phyloP scores from a whole-genome alignment of 2,329 filamentous ascomycete genomes.

The Ilyonectria mors-panacis region DNA sequence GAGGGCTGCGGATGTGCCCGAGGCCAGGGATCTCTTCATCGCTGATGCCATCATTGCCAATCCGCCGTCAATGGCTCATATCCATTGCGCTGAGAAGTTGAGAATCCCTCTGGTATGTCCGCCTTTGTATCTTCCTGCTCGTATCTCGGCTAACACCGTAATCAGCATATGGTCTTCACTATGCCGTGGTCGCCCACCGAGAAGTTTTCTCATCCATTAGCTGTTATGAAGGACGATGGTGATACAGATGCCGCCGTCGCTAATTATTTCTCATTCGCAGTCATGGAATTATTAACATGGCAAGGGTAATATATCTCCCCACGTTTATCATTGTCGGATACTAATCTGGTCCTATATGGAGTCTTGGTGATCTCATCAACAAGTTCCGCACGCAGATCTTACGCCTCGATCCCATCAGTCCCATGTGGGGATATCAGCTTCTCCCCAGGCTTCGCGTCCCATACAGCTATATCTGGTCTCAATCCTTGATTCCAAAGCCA shows the following conservation, averaged over 20 bases:
- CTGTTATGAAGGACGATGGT: constrained; percentile 57
- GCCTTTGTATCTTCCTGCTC: too few relatives aligned
- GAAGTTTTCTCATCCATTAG: constrained; percentile 45
- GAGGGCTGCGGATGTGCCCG: constrained; percentile 47
- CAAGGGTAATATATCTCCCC: constrained; percentile 68
- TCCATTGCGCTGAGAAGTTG: constrained; percentile 66
- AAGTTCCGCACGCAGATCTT: constrained; percentile 74
- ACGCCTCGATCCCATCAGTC: constrained; percentile 74
- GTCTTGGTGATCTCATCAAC: constrained; percentile 79
- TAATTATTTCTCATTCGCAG: constrained; percentile 47
- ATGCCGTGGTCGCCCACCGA: constrained; percentile 81
- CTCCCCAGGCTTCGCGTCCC: constrained; percentile 75
- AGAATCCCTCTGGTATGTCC: constrained; percentile 64
- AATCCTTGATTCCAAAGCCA: constrained; percentile 75
- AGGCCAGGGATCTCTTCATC: constrained; percentile 61
- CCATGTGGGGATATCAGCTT: constrained; percentile 77
- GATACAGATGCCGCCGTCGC: constrained; percentile 39
- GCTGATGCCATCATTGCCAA: constrained; percentile 70
- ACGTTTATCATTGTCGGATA: constrained; percentile 29
- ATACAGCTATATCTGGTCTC: constrained; percentile 81
- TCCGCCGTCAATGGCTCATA: constrained; percentile 66
- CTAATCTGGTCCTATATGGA: too few relatives aligned
- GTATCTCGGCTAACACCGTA: too few relatives aligned
- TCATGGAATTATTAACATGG: constrained; percentile 83
- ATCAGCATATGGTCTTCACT: constrained; percentile 69